A percentile compares a stretch with the other conserved stretches of the same genome.
These are phyloP conservation scores for Candida albicans DNA, from an alignment of 1,139 yeast species.

Conservation along the genomic window DNA sequence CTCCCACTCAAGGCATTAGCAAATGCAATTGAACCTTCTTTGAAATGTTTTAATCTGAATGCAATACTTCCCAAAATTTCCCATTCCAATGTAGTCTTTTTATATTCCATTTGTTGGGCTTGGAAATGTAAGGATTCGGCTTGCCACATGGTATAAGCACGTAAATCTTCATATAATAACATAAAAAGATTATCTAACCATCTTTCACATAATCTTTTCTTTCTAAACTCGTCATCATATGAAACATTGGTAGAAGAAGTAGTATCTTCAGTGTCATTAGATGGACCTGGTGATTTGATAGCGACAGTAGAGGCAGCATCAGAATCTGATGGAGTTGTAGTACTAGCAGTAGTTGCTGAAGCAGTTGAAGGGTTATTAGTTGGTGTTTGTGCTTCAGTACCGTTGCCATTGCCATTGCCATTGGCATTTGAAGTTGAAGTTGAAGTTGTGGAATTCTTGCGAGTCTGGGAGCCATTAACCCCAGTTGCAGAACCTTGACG, in stretches of 20 bases:
- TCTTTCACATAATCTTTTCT: conserved; percentile 86
- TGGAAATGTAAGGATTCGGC: conserved; percentile 69
- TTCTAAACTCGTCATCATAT: conserved; percentile 51
- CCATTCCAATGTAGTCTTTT: conserved; percentile 90
- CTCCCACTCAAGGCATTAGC: conserved; percentile 76
- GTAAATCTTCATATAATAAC: conserved; percentile 83
- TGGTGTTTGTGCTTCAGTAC: conserved; percentile 3
- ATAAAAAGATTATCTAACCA: conserved; percentile 91
- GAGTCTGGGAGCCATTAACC: conserved; percentile 17
- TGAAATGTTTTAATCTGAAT: conserved; percentile 71
- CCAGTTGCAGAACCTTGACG: conserved; percentile 20
- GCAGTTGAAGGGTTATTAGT: neutral
- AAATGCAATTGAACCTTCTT: conserved; percentile 81
- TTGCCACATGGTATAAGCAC: conserved; percentile 88
- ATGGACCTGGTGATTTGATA: conserved; percentile 38
- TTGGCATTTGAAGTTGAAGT: conserved; percentile 16
- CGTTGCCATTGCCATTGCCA: no score
- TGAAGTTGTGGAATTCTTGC: conserved; percentile 18
- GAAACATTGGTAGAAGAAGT: conserved; percentile 23
- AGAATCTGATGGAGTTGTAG: conserved; percentile 7
- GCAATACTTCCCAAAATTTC: conserved; percentile 86
- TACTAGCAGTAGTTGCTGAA: conserved; percentile 3
- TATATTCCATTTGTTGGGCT: conserved; percentile 70
- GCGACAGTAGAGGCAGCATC: conserved; percentile 40
- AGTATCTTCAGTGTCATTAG: conserved; percentile 13